Conservation (phyloP, 192 early-diverging fungal genomes). For the Coemansia sp. region DNA sequence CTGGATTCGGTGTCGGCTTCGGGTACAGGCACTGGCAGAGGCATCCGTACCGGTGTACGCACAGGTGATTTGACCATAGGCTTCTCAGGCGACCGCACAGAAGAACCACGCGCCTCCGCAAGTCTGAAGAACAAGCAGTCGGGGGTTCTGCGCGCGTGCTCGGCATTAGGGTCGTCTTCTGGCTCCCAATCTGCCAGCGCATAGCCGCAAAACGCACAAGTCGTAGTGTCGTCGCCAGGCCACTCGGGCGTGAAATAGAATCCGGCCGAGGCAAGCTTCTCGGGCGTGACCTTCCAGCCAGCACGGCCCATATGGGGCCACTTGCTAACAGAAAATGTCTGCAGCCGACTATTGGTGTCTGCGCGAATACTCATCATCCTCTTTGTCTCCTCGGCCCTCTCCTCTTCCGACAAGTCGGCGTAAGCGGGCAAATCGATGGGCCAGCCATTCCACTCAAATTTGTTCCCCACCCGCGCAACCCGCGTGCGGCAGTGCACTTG, state of each 20-base stretch:
- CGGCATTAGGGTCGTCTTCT: slow-evolving; percentile 48
- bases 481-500: slow-evolving; percentile 46
- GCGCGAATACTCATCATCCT: slow-evolving; percentile 22
- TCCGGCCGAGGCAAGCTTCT: slow-evolving; percentile 48
- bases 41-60: slow-evolving; percentile 1
- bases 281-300: slow-evolving; percentile 47
- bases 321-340: slow-evolving; percentile 24
- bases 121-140: slow-evolving; percentile 53
- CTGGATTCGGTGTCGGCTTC: not conserved
- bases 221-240: slow-evolving; percentile 43
- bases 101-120: not conserved
- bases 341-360: slow-evolving; percentile 21
- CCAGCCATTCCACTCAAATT: slow-evolving; percentile 42
- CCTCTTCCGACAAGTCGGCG: slow-evolving; percentile 1
- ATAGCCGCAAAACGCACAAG: slow-evolving; percentile 52
- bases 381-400: not conserved
- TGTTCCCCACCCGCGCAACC: slow-evolving; percentile 19
- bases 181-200: slow-evolving; percentile 55
- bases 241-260: slow-evolving; percentile 54
- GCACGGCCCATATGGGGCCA: slow-evolving; percentile 48
- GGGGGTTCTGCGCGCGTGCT: slow-evolving; percentile 40
- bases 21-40: not conserved
- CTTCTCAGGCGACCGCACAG: slow-evolving; percentile 13
- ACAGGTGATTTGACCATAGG: slow-evolving; percentile 6
- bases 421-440: slow-evolving; percentile 1